Percentiles rank a stretch among this genome's conserved stretches.
Conservation (phyloP, 139 green algal genomes). For the Coelastrella sp. region DNA sequence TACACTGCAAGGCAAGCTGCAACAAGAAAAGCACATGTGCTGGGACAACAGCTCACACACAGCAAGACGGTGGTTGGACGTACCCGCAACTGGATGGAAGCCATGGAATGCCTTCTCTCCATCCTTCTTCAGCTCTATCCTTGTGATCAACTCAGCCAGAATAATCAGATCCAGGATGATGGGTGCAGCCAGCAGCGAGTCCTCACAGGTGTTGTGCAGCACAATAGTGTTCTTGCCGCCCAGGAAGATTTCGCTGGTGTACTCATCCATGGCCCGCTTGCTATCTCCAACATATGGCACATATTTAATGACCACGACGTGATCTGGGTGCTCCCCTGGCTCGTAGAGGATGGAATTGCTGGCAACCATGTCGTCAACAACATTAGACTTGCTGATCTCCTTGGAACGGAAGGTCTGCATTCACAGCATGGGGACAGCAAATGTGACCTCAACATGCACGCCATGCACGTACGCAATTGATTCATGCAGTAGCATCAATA, state of each 20-base stretch:
- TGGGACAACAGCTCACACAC: too few species aligned
- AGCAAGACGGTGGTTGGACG: too few species aligned
- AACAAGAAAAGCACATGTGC: too few species aligned
- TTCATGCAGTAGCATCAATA: too few species aligned
- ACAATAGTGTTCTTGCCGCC: slow-evolving; percentile 97
- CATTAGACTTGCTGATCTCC: slow-evolving; percentile 98
- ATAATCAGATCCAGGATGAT: slow-evolving; percentile 99
- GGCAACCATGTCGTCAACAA: slow-evolving; percentile 99
- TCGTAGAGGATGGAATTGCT: slow-evolving; percentile 95
- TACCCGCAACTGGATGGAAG: slow-evolving; percentile 89
- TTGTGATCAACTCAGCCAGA: slow-evolving; percentile 93
- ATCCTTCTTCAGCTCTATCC: slow-evolving; percentile 91
- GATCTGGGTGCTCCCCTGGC: slow-evolving; percentile 97
- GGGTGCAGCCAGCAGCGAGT: slow-evolving; percentile 96
- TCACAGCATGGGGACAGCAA: background rate
- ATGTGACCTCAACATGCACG: too few species aligned
- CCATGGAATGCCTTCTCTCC: slow-evolving; percentile 78
- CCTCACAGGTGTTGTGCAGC: slow-evolving; percentile 99
- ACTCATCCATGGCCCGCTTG: slow-evolving; percentile 99
- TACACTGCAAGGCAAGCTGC: too few species aligned
- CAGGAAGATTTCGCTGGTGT: slow-evolving; percentile 93
- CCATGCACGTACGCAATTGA: background rate
- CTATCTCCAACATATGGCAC: slow-evolving; percentile 97
- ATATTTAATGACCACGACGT: slow-evolving; percentile 99
- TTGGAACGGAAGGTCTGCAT: slow-evolving; percentile 83